Evolutionary conservation across 345 rosid genomes (phyloP).

Genomic region (Odontarrhena argentea): DNA sequence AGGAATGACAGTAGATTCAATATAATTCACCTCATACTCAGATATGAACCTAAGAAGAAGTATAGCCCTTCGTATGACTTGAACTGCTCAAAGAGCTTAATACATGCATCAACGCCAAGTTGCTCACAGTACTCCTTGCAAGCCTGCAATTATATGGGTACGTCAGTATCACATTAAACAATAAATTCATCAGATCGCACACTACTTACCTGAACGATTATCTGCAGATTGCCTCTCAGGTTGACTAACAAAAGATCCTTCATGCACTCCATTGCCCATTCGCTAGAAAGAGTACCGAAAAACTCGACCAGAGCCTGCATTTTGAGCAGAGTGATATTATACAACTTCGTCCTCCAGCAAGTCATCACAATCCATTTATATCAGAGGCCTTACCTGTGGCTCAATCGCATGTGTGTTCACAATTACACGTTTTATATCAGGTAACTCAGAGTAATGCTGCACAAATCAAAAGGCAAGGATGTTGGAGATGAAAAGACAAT

Average conservation of each 20-base stretch:
- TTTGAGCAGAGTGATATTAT: constrained; percentile 22
- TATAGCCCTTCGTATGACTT: constrained; percentile 97
- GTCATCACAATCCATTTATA: constrained; percentile 7
- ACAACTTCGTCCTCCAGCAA: constrained; percentile 13
- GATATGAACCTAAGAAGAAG: constrained; percentile 94
- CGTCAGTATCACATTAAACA: constrained; percentile 27
- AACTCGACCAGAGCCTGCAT: constrained; percentile 95
- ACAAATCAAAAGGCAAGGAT: constrained; percentile 32
- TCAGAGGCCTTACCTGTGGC: constrained; percentile 75
- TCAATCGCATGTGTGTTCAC: constrained; percentile 99
- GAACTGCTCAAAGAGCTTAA: constrained; percentile 95
- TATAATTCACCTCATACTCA: constrained; percentile 80
- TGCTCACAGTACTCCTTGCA: constrained; percentile 99
- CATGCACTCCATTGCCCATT: constrained; percentile 99
- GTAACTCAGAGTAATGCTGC: constrained; percentile 96
- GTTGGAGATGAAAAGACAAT: constrained; percentile 8
- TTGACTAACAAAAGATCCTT: constrained; percentile 95
- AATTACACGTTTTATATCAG: constrained; percentile 97
- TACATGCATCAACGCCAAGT: constrained; percentile 91
- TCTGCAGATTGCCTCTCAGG: constrained; percentile 94
- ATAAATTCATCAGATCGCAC: constrained; percentile 21
- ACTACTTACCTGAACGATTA: constrained; percentile 85
- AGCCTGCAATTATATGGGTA: constrained; percentile 54
- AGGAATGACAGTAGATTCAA: constrained; percentile 25
- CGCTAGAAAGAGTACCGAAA: constrained; percentile 95